Conservation (phyloP, 805 yeast species). For the Saccharomycopsis schoenii region DNA sequence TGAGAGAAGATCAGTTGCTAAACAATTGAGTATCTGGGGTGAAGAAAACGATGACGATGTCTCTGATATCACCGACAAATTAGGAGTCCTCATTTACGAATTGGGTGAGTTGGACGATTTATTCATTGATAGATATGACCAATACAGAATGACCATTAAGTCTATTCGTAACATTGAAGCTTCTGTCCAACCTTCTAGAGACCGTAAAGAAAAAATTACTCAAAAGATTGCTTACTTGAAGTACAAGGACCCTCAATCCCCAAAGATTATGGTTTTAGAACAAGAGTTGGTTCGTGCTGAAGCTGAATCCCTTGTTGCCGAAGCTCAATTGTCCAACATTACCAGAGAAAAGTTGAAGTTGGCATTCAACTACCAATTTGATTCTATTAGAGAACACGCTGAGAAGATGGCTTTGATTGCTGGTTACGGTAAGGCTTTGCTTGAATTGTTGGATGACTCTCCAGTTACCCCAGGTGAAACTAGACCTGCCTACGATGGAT, state of each 20-base stretch:
- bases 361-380: conserved; percentile 77
- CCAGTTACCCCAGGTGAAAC: conserved; percentile 91
- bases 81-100: conserved; percentile 75
- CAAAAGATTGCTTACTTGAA: conserved; percentile 77
- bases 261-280: conserved; percentile 68
- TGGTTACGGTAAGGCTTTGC: conserved; percentile 79
- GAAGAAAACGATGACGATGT: conserved; percentile 80
- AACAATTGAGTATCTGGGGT: conserved; percentile 80
- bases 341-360: conserved; percentile 82
- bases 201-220: conserved; percentile 75
- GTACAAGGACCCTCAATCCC: conserved; percentile 79
- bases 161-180: conserved; percentile 77
- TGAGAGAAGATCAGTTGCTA: conserved; percentile 75
- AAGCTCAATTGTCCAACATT: conserved; percentile 81
- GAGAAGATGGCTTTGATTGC: conserved; percentile 82
- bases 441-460: conserved; percentile 74
- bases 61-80: conserved; percentile 76
- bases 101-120: conserved; percentile 82
- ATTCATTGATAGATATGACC: conserved; percentile 78
- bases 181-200: conserved; percentile 82
- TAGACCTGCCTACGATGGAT: conserved; percentile 82
- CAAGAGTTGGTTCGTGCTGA: conserved; percentile 88
- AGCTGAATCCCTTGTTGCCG: conserved; percentile 86
- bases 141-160: conserved; percentile 74
- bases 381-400: conserved; percentile 75